Evolutionary conservation across 352 stramenopile species (phyloP), one percentile per base, ranked within the genome.

Genomic region (Aphanomyces cochlioides): DNA sequence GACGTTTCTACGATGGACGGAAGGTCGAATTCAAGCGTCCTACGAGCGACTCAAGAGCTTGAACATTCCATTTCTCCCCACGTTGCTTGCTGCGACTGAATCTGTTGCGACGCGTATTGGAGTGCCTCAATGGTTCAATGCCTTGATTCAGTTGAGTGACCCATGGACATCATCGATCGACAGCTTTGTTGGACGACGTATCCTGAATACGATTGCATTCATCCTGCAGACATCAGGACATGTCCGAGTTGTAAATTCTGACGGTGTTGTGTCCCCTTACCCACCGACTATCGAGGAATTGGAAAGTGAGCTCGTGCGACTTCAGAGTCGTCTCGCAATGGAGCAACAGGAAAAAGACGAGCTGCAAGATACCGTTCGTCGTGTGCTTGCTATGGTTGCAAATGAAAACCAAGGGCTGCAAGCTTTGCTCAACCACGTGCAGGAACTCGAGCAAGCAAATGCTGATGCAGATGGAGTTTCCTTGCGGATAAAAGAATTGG

Each of bases 361-460:
- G 37, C 64, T 70, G 28, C 34, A 70, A 13, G 64, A 59, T 4
- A 70, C 64, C 17, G 34, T 70, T 4, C 47, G 54, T 17, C n/a
- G 40, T 0, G 64, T 70, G 5, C 39, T 70, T 7, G 40, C 15
- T n/a, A 70, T 61, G 64, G 56, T 70, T 17, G 13, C 40, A 6
- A 8, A 48, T 38, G 64, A 70, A n/a, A 70, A 70, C 47, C 41
- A 70, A 19, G 21, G 38, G 4, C 28, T 70, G 17, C 41, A 54
- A 40, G 54, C 54, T 17, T 39, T 61, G 7, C 37, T 19, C 34
- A 13, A 61, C 28, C 17, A 61, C 34, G 19, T n/a, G 15, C 6
- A 28, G 15, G 19, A 19, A 37, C n/a, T 13, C n/a, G 19, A 40
- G 7, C 6, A 12, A 39, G 19, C 54, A 12, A 10, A 12, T 12